Evolutionary conservation across 2,329 filamentous ascomycete species (phyloP).

Genomic region (Lachnellula subtilissima): DNA sequence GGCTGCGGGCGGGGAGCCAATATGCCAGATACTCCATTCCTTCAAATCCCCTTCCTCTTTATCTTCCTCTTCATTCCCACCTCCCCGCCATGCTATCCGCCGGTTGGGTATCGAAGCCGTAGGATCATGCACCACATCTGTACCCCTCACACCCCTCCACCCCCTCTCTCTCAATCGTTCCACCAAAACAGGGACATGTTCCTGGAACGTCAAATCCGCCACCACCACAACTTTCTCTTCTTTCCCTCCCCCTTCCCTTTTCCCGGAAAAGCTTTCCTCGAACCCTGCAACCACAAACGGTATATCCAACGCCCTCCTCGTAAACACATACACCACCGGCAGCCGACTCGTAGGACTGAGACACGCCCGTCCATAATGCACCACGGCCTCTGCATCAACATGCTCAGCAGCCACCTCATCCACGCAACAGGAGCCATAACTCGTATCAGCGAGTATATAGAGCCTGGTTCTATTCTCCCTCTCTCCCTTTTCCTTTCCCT

Average conservation of each 20-base stretch:
- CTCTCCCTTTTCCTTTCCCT: slow-evolving; percentile 18
- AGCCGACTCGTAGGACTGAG: slow-evolving; percentile 83
- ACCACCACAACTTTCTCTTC: slow-evolving; percentile 68
- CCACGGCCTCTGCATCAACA: slow-evolving; percentile 80
- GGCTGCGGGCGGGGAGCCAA: slow-evolving; percentile 74
- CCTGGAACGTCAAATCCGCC: slow-evolving; percentile 83
- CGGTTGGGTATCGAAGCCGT: slow-evolving; percentile 81
- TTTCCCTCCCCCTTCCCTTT: slow-evolving; percentile 36
- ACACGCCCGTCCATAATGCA: slow-evolving; percentile 92
- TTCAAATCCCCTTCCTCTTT: slow-evolving; percentile 36
- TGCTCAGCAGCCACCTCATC: slow-evolving; percentile 97
- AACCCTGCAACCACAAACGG: slow-evolving; percentile 56
- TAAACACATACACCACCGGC: slow-evolving; percentile 89
- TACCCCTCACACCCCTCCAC: slow-evolving; percentile 66
- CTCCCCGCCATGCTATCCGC: slow-evolving; percentile 49
- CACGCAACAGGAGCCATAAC: slow-evolving; percentile 94
- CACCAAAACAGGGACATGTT: slow-evolving; percentile 61
- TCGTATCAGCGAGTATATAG: slow-evolving; percentile 90
- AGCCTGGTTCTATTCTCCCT: slow-evolving; percentile 38
- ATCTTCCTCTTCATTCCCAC: slow-evolving; percentile 34
- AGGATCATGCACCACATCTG: slow-evolving; percentile 72
- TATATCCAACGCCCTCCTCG: slow-evolving; percentile 62
- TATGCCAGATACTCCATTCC: slow-evolving; percentile 70
- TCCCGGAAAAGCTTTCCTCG: slow-evolving; percentile 52
- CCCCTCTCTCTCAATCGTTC: slow-evolving; percentile 52